These are phyloP conservation scores for Arxiozyma slooffiae DNA, from an alignment of 1,139 yeast genomes.

Conservation along the genomic window DNA sequence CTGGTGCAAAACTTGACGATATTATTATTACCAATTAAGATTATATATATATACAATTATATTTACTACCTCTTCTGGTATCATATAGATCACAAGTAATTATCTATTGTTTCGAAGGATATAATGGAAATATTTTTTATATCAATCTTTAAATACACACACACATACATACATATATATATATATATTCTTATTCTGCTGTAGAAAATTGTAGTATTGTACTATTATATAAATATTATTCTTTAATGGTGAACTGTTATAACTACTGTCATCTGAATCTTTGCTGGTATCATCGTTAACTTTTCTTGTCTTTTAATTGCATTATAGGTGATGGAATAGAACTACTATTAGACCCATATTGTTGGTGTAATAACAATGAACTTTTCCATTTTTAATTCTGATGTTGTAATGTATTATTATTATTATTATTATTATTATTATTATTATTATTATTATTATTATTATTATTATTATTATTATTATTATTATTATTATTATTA, in stretches of 20 bases:
- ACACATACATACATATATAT: neutral
- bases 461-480: no score
- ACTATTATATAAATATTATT: neutral
- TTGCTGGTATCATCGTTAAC: neutral
- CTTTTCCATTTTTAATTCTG: slow-evolving; percentile 27
- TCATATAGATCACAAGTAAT: no score
- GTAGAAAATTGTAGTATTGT: slow-evolving; percentile 2
- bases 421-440: no score
- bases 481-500: no score
- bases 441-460: neutral
- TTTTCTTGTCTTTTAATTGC: slow-evolving; percentile 5
- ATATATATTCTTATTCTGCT: neutral
- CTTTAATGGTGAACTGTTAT: neutral
- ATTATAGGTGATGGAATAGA: slow-evolving; percentile 21
- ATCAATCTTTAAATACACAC: neutral
- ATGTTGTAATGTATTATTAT: slow-evolving; percentile 23
- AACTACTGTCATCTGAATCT: neutral
- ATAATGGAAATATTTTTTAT: neutral
- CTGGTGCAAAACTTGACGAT: slow-evolving; percentile 93
- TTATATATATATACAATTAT: neutral
- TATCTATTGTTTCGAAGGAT: no score
- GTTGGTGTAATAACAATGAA: slow-evolving; percentile 27
- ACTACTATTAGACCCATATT: slow-evolving; percentile 28
- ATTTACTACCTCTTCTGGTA: no score
- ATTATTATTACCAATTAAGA: slow-evolving; percentile 64